These are phyloP conservation scores for Tetradesmus lagerheimii DNA, from an alignment of 139 green algal genomes.

Conservation along the genomic window DNA sequence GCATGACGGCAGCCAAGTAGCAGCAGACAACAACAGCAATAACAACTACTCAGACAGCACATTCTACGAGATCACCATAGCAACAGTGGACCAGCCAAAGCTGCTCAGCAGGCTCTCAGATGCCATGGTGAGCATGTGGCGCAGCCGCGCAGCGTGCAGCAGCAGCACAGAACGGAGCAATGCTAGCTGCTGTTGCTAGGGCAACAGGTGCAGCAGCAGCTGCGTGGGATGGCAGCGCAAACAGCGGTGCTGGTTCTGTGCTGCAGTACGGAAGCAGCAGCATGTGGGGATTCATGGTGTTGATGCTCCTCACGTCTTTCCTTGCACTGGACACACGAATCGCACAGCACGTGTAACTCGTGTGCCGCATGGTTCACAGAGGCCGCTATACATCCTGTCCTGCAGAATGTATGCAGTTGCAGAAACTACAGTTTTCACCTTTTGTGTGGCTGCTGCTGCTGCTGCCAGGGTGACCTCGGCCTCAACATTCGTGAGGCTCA, in stretches of 20 bases:
- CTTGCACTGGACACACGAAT: neutral
- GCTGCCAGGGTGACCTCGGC: slow-evolving; percentile 88
- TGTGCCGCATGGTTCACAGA: too few species aligned
- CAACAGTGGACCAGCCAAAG: slow-evolving; percentile 92
- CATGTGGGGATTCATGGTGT: neutral
- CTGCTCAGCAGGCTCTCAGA: slow-evolving; percentile 91
- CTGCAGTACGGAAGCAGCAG: neutral
- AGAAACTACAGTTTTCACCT: too few species aligned
- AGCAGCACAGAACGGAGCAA: neutral
- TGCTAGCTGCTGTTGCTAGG: neutral
- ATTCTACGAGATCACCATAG: slow-evolving; percentile 95
- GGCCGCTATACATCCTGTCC: too few species aligned
- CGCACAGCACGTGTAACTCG: neutral
- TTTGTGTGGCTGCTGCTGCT: neutral
- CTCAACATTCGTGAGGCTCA: slow-evolving; percentile 99
- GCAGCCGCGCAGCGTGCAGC: neutral
- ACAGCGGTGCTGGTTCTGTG: too few species aligned
- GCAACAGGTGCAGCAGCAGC: neutral
- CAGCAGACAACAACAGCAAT: slow-evolving; percentile 34
- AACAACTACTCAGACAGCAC: slow-evolving; percentile 42
- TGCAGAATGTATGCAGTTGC: too few species aligned
- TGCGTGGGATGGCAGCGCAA: neutral
- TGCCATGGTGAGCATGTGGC: slow-evolving; percentile 74
- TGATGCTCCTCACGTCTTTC: neutral
- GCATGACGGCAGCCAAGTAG: neutral